Conservation (phyloP, 2,329 filamentous ascomycete genomes). For the Blastomyces parvus region DNA sequence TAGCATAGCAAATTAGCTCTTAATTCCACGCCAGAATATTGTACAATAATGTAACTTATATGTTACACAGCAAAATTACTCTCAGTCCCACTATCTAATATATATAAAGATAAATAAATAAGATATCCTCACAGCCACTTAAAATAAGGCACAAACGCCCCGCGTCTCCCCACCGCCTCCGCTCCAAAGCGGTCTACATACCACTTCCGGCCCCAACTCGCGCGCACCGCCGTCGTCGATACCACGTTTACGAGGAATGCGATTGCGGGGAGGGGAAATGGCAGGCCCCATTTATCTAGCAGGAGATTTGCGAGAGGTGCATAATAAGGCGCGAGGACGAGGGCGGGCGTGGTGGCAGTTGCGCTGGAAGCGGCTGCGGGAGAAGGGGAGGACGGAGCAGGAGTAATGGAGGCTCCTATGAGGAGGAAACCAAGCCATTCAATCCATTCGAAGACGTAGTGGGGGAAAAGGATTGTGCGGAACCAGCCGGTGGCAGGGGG, state of each 20-base stretch:
- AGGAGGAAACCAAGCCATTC: constrained; percentile 91
- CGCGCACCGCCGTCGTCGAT: constrained; percentile 79
- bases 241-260: constrained; percentile 81
- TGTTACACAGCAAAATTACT: background rate
- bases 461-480: constrained; percentile 71
- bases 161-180: constrained; percentile 64
- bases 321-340: constrained; percentile 31
- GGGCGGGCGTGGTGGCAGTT: constrained; percentile 16
- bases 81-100: background rate
- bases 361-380: background rate
- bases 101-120: background rate
- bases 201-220: constrained; percentile 72
- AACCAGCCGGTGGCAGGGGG: constrained; percentile 75
- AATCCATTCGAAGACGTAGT: constrained; percentile 94
- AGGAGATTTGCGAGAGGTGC: constrained; percentile 22
- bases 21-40: too few relatives aligned
- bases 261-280: constrained; percentile 62
- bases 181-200: constrained; percentile 81
- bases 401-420: constrained; percentile 29
- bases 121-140: constrained; percentile 25
- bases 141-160: constrained; percentile 59
- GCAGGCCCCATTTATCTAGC: constrained; percentile 23
- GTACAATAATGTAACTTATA: too few relatives aligned
- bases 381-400: constrained; percentile 7
- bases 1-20: too few relatives aligned